These are phyloP conservation scores for Steccherinum ochraceum DNA, from an alignment of 768 basidiomycete species.

Conservation along the genomic window DNA sequence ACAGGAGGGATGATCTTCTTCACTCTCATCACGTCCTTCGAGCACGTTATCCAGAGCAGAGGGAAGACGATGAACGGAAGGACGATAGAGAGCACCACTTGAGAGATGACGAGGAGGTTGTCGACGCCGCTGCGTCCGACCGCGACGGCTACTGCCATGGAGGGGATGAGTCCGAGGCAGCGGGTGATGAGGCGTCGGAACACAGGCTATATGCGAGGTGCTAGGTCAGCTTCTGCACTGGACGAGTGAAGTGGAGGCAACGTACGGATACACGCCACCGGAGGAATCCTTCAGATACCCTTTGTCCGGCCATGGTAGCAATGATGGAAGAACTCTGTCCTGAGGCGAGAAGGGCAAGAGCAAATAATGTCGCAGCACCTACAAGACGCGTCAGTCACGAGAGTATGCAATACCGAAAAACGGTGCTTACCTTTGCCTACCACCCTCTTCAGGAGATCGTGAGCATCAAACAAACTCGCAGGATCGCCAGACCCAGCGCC, in stretches of 20 bases:
- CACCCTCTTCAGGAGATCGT: conserved; percentile 58
- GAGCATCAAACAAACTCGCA: conserved; percentile 81
- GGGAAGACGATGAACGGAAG: conserved; percentile 85
- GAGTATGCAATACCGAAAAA: too few species aligned
- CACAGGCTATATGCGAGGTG: conserved; percentile 42
- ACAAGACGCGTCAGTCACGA: conserved; percentile 1
- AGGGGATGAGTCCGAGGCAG: conserved; percentile 74
- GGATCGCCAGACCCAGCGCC: conserved; percentile 36
- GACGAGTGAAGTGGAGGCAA: too few species aligned
- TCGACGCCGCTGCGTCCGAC: conserved; percentile 68
- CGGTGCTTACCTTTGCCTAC: conserved; percentile 62
- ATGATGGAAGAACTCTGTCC: conserved; percentile 90
- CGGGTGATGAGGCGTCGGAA: conserved; percentile 81
- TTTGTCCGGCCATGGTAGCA: conserved; percentile 86
- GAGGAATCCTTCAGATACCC: conserved; percentile 86
- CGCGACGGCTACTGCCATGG: conserved; percentile 69
- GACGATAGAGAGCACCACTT: conserved; percentile 78
- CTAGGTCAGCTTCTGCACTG: too few species aligned
- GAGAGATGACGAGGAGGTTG: conserved; percentile 76
- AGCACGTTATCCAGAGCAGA: conserved; percentile 66
- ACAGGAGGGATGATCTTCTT: conserved; percentile 19
- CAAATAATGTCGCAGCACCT: conserved; percentile 86
- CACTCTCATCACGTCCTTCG: conserved; percentile 64
- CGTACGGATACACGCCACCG: conserved; percentile 75
- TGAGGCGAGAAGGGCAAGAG: conserved; percentile 74